Percentiles rank a stretch among this genome's conserved stretches.
Conservation (phyloP, 225 moss, liverwort and hornwort species). For the Asterella californica region DNA sequence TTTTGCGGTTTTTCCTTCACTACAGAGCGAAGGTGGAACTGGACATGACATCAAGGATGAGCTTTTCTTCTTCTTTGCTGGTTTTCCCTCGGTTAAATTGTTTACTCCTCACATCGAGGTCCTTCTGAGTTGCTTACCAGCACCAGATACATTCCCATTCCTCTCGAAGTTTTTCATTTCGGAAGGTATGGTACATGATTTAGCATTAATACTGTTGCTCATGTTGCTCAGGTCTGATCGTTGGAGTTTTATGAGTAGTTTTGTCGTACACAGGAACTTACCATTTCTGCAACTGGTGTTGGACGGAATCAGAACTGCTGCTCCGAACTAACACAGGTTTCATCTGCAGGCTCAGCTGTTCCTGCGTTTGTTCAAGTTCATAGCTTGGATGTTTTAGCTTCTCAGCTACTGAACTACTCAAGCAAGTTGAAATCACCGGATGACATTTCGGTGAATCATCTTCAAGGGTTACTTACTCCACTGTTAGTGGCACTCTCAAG, state of each 20-base stretch:
- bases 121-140: conserved; percentile 53
- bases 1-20: background rate
- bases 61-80: conserved; percentile 65
- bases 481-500: conserved; percentile 63
- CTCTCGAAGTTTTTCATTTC: conserved; percentile 54
- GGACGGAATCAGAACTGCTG: background rate
- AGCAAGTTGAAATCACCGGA: conserved; percentile 23
- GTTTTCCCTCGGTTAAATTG: conserved; percentile 41
- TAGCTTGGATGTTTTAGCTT: conserved; percentile 67
- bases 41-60: conserved; percentile 38
- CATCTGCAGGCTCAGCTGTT: conserved; percentile 50
- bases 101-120: conserved; percentile 66
- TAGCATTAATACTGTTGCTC: background rate
- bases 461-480: conserved; percentile 55
- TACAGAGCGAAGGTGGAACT: conserved; percentile 40
- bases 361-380: conserved; percentile 58
- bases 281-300: background rate
- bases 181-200: conserved; percentile 35
- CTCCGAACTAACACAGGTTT: background rate
- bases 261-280: too few species aligned
- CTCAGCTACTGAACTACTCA: conserved; percentile 33
- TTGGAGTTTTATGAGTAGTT: background rate
- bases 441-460: conserved; percentile 25
- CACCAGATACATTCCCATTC: conserved; percentile 49
- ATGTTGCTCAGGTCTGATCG: background rate